Conservation (phyloP, 129 eudicot genomes). For the Daucus carota region DNA sequence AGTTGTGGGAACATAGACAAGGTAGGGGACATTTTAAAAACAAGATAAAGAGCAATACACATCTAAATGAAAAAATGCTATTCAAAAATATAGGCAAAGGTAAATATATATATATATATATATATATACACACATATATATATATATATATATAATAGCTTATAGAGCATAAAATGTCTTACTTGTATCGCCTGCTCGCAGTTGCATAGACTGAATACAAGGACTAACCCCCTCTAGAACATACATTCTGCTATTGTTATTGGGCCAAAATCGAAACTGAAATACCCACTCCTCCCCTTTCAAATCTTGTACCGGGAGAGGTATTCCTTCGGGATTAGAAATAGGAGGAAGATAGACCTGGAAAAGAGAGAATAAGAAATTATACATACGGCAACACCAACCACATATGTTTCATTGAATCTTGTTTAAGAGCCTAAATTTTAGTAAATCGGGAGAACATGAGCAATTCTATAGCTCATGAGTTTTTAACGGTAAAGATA, state of each 20-base stretch:
- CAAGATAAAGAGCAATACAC: too few relatives aligned
- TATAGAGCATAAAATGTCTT: conserved; percentile 16
- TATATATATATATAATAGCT: background rate
- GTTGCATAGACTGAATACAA: conserved; percentile 83
- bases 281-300: conserved; percentile 93
- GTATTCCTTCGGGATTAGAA: conserved; percentile 72
- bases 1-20: background rate
- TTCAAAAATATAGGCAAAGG: background rate
- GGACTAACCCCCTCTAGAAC: conserved; percentile 94
- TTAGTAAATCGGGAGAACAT: background rate
- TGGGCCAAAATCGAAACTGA: conserved; percentile 88
- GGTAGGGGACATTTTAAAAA: background rate
- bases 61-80: background rate
- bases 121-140: too few relatives aligned
- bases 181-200: conserved; percentile 97
- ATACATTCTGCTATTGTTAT: conserved; percentile 88
- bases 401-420: background rate
- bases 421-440: background rate
- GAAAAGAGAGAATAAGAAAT: background rate
- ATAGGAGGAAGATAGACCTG: conserved; percentile 90
- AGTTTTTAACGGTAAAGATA: background rate
- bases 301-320: conserved; percentile 64
- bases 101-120: too few relatives aligned
- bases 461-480: background rate
- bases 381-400: background rate